Conservation (phyloP, 2,329 filamentous ascomycete species). For the Aaosphaeria pasadenensis region DNA sequence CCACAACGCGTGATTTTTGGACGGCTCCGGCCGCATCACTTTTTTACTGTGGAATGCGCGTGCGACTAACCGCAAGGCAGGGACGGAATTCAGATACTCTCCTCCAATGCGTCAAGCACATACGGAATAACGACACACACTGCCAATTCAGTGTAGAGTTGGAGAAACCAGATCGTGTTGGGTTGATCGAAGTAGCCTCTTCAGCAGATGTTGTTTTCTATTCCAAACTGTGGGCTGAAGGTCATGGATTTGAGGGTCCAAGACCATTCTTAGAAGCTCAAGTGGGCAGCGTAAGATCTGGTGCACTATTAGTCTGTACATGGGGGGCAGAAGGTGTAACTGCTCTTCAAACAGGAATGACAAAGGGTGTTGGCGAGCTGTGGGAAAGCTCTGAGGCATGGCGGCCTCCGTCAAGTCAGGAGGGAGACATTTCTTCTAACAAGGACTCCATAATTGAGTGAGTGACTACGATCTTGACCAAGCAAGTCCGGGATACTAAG, state of each 20-base stretch:
- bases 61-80: background rate
- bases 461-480: constrained; percentile 8
- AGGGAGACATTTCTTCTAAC: constrained; percentile 12
- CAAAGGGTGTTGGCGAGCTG: constrained; percentile 6
- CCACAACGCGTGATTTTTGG: no score
- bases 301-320: constrained; percentile 54
- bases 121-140: background rate
- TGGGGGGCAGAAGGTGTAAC: constrained; percentile 58
- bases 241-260: no score
- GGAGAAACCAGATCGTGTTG: constrained; percentile 64
- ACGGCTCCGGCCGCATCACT: background rate
- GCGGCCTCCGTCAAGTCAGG: background rate
- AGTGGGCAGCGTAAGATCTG: constrained; percentile 11
- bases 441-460: constrained; percentile 8
- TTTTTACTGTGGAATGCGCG: background rate
- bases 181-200: constrained; percentile 58
- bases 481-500: background rate
- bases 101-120: background rate
- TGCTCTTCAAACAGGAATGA: constrained; percentile 36
- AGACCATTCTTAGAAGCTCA: no score
- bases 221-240: constrained; percentile 62
- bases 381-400: constrained; percentile 3
- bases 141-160: constrained; percentile 64
- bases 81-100: background rate
- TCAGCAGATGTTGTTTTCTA: constrained; percentile 72